Percentiles rank a stretch among this genome's conserved stretches.
Evolutionary conservation across 768 basidiomycete species (phyloP).

Genomic region (Lyophyllum shimeji): DNA sequence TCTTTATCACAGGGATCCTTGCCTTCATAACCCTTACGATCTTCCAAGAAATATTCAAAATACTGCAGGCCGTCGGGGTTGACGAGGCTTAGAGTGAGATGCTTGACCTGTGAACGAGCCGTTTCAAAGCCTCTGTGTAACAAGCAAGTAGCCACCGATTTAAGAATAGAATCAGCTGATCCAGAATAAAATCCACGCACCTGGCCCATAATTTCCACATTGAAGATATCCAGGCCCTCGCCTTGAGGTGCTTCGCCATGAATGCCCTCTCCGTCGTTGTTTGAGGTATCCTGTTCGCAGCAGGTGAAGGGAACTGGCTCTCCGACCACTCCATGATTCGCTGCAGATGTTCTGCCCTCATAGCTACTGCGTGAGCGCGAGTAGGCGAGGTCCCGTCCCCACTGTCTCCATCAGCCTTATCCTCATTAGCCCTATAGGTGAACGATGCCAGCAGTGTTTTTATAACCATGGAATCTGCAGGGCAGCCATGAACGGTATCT

Average conservation of each 20-base stretch:
- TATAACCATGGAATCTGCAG: background rate
- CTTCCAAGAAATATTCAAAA: background rate
- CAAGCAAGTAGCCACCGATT: background rate
- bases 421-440: background rate
- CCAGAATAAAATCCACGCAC: background rate
- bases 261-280: background rate
- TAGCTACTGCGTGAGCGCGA: background rate
- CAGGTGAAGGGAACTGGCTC: background rate
- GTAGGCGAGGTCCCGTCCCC: background rate
- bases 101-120: no score
- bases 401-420: background rate
- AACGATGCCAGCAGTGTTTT: background rate
- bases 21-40: background rate
- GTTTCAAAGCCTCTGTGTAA: background rate
- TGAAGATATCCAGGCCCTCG: background rate
- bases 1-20: background rate
- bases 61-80: background rate
- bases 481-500: background rate
- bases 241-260: background rate
- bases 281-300: background rate
- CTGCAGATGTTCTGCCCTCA: background rate
- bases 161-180: no score
- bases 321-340: background rate
- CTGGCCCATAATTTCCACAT: background rate
- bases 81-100: background rate